Evolutionary conservation across 192 early-diverging fungal genomes (phyloP).

Genomic region (Piromyces sp.): DNA sequence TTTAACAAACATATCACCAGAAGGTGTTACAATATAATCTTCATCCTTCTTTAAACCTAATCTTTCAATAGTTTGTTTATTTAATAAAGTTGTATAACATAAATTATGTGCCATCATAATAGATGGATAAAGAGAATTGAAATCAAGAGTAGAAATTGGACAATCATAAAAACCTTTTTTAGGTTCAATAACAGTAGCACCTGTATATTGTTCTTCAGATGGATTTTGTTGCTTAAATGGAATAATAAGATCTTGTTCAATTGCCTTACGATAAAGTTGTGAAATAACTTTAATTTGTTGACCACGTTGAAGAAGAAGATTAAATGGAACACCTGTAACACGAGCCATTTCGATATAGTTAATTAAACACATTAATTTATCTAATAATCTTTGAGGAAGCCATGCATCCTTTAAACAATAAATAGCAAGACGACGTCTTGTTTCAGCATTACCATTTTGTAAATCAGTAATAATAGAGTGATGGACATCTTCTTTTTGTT

Average conservation of each 20-base stretch:
- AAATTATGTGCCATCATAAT: slow-evolving; percentile 99
- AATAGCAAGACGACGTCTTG: slow-evolving; percentile 78
- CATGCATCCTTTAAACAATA: slow-evolving; percentile 97
- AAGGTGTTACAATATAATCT: slow-evolving; percentile 80
- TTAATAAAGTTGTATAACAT: slow-evolving; percentile 82
- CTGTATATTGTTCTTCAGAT: slow-evolving; percentile 79
- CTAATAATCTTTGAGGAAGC: slow-evolving; percentile 78
- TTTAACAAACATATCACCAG: slow-evolving; percentile 82
- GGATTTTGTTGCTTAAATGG: slow-evolving; percentile 70
- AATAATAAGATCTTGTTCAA: slow-evolving; percentile 66
- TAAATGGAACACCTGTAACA: slow-evolving; percentile 91
- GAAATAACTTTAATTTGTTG: slow-evolving; percentile 98
- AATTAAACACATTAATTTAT: slow-evolving; percentile 92
- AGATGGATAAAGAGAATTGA: slow-evolving; percentile 91
- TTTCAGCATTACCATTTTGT: slow-evolving; percentile 89
- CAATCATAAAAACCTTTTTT: slow-evolving; percentile 78
- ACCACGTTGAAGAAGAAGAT: slow-evolving; percentile 78
- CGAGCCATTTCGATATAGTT: slow-evolving; percentile 98
- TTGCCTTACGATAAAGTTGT: slow-evolving; percentile 78
- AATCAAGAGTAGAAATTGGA: slow-evolving; percentile 97
- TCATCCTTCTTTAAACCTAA: slow-evolving; percentile 43
- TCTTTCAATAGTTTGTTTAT: slow-evolving; percentile 26
- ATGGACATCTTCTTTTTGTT: slow-evolving; percentile 98
- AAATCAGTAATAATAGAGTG: slow-evolving; percentile 95
- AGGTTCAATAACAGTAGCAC: slow-evolving; percentile 92